phyloP scores from a whole-genome alignment of 1,284 basidiomycete genomes.

The Cutaneotrichosporon arboriforme region DNA sequence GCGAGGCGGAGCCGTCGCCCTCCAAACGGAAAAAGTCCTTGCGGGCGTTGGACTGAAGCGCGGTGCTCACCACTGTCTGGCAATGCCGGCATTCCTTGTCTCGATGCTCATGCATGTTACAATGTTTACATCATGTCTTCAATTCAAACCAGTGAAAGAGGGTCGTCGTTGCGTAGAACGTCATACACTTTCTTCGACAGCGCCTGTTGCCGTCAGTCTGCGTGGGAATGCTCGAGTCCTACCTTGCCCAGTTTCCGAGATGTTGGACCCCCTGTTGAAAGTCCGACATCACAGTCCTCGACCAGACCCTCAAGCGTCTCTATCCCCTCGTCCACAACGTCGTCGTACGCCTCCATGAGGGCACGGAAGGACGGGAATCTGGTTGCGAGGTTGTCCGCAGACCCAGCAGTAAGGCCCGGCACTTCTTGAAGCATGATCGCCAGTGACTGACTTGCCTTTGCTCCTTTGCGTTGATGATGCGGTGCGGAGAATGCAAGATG shows the following conservation, averaged over 20 bases:
- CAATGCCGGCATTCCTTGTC: no score
- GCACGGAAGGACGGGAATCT: conserved; percentile 33
- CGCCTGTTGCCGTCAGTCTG: conserved; percentile 21
- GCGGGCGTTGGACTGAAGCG: no score
- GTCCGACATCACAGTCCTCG: conserved; percentile 32
- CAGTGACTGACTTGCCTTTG: conserved; percentile 27
- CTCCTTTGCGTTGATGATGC: conserved; percentile 23
- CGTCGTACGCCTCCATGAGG: conserved; percentile 43
- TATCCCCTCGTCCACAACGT: conserved; percentile 25
- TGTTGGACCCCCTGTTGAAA: conserved; percentile 31
- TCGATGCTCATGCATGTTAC: no score
- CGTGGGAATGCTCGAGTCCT: conserved; percentile 2
- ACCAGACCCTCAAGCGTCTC: conserved; percentile 28
- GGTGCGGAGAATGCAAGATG: conserved; percentile 44
- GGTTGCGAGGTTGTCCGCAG: conserved; percentile 33
- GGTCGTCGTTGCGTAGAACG: conserved; percentile 34
- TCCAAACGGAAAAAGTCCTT: conserved; percentile 39
- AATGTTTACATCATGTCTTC: no score
- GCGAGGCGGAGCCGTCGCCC: conserved; percentile 16
- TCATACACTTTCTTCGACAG: conserved; percentile 35
- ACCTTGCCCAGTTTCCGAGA: conserved; percentile 35
- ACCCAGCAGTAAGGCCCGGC: conserved; percentile 41
- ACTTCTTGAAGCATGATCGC: conserved; percentile 47
- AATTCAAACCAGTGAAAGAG: conserved; percentile 29
- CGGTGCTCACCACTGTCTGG: no score